Conservation (phyloP, 495 filamentous ascomycete species). For the Aspergillus baeticus region DNA sequence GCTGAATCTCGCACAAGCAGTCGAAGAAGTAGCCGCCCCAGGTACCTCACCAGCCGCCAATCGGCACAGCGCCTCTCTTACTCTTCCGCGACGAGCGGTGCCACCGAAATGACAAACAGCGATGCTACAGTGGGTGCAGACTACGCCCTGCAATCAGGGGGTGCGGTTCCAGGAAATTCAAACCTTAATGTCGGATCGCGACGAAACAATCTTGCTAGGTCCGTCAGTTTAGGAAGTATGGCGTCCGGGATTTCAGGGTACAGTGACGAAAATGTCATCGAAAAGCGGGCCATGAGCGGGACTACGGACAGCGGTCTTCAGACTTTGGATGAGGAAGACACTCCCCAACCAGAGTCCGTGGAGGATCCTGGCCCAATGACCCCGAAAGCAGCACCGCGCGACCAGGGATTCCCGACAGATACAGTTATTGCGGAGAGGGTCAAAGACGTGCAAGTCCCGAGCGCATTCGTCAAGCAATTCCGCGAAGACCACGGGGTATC, state of each 20-base stretch:
- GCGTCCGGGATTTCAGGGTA: conserved; percentile 85
- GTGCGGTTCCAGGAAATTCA: conserved; percentile 64
- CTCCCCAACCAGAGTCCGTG: conserved; percentile 31
- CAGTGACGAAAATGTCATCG: conserved; percentile 56
- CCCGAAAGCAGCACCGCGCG: conserved; percentile 48
- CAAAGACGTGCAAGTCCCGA: conserved; percentile 84
- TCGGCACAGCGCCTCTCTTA: conserved; percentile 75
- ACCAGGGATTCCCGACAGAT: conserved; percentile 67
- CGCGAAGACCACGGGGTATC: conserved; percentile 56
- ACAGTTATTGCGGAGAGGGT: conserved; percentile 87
- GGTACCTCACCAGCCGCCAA: conserved; percentile 70
- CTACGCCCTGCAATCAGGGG: conserved; percentile 82
- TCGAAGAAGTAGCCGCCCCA: conserved; percentile 56
- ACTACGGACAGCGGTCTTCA: conserved; percentile 54
- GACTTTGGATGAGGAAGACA: conserved; percentile 61
- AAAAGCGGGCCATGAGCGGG: conserved; percentile 36
- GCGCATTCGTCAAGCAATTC: conserved; percentile 82
- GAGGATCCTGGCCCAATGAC: conserved; percentile 37
- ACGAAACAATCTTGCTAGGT: conserved; percentile 64
- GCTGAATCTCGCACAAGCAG: conserved; percentile 26
- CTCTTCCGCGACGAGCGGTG: conserved; percentile 67
- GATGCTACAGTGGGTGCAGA: conserved; percentile 78
- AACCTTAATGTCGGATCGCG: conserved; percentile 37
- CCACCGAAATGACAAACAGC: conserved; percentile 58
- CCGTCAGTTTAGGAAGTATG: conserved; percentile 90